phyloP scores from a whole-genome alignment of 148 eudicot species.

The Persicaria maculosa region DNA sequence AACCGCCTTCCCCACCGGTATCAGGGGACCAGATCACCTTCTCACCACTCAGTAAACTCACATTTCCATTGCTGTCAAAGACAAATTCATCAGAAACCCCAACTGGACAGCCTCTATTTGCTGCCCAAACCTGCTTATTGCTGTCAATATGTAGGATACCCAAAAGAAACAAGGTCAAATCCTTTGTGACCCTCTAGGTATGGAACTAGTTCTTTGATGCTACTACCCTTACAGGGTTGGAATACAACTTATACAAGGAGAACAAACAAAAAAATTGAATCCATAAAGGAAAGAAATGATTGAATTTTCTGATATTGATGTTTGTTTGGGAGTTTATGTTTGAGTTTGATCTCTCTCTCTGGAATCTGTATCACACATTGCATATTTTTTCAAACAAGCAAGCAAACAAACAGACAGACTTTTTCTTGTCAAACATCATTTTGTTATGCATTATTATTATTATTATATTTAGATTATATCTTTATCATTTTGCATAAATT shows the following conservation, averaged over 20 bases:
- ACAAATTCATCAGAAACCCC: conserved; percentile 48
- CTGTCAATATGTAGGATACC: conserved; percentile 47
- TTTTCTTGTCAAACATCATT: no score
- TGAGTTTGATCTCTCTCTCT: no score
- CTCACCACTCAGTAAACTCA: conserved; percentile 38
- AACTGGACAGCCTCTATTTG: conserved; percentile 57
- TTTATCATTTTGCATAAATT: no score
- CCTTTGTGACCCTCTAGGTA: conserved; percentile 31
- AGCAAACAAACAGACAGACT: no score
- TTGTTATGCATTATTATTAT: no score
- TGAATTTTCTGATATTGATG: no score
- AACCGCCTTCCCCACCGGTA: conserved; percentile 60
- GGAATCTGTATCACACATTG: no score
- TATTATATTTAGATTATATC: no score
- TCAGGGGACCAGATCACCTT: conserved; percentile 54
- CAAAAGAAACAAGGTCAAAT: conserved; percentile 54
- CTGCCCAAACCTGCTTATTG: conserved; percentile 63
- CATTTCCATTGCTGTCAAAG: conserved; percentile 52
- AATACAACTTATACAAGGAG: conserved; percentile 15
- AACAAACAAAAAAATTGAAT: conserved; percentile 18
- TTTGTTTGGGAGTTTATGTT: no score
- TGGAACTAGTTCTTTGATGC: conserved; percentile 30
- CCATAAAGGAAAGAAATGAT: neutral
- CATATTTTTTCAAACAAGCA: no score
- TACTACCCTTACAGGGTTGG: conserved; percentile 36